Percentiles rank a stretch among this genome's conserved stretches.
phyloP scores from a whole-genome alignment of 352 stramenopile species.

The Pythium chondricola region DNA sequence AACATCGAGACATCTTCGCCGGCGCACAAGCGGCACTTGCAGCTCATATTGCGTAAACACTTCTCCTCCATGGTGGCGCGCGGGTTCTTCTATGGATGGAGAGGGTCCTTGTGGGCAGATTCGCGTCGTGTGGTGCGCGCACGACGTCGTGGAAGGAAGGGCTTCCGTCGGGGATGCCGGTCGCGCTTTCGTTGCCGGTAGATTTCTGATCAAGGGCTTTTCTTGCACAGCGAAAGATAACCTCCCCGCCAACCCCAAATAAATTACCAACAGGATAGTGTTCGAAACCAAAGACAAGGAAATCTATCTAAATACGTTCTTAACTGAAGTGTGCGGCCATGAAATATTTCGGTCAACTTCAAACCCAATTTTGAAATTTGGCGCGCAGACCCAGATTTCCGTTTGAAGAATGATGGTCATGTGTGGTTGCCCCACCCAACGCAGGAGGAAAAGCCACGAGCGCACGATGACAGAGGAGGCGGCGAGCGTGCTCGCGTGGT shows the following conservation, averaged over 20 bases:
- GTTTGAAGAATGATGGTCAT: slow-evolving; percentile 25
- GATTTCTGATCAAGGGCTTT: too few species aligned
- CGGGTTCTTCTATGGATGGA: too few species aligned
- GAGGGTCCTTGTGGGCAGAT: too few species aligned
- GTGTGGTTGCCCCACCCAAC: not conserved
- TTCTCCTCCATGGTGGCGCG: slow-evolving; percentile 53
- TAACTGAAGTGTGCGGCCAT: too few species aligned
- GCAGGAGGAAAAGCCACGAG: not conserved
- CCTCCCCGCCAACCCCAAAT: too few species aligned
- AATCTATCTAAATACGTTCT: too few species aligned
- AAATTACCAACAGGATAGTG: too few species aligned
- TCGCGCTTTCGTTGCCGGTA: too few species aligned
- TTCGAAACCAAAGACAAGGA: slow-evolving; percentile 2
- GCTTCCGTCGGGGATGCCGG: too few species aligned
- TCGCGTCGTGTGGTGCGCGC: slow-evolving; percentile 1
- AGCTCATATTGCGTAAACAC: slow-evolving; percentile 85
- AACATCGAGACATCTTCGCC: slow-evolving; percentile 75
- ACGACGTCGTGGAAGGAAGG: too few species aligned
- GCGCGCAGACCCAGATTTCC: slow-evolving; percentile 13
- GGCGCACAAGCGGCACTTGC: slow-evolving; percentile 74
- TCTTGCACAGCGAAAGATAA: too few species aligned
- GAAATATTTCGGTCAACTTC: slow-evolving; percentile 23
- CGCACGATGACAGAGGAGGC: slow-evolving; percentile 2
- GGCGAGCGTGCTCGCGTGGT: slow-evolving; percentile 25
- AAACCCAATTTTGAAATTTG: slow-evolving; percentile 18